Evolutionary conservation across 2,329 filamentous ascomycete species (phyloP).

Genomic region (Coniochaeta sp.): DNA sequence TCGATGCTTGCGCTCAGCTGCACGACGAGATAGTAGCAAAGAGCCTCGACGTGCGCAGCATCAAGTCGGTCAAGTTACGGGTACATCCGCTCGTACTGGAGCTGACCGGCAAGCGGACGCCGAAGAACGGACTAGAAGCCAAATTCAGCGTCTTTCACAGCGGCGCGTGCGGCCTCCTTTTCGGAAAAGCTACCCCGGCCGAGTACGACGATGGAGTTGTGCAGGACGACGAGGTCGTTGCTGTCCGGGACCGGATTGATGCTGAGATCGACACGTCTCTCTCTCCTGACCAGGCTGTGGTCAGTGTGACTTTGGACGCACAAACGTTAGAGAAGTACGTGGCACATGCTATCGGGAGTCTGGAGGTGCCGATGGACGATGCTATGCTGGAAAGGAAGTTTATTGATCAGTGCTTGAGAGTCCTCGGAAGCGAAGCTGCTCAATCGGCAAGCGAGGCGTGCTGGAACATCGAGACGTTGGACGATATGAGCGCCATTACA

Average conservation of each 20-base stretch:
- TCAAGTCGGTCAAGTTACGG: conserved; percentile 30
- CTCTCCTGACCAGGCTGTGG: conserved; percentile 1
- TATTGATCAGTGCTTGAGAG: not conserved
- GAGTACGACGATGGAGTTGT: conserved; percentile 37
- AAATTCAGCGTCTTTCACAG: conserved; percentile 52
- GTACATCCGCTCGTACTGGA: conserved; percentile 42
- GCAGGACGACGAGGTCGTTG: conserved; percentile 27
- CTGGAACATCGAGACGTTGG: not conserved
- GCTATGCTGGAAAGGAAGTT: conserved; percentile 5
- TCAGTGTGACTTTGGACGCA: conserved; percentile 3
- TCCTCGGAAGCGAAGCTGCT: not conserved
- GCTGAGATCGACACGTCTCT: not conserved
- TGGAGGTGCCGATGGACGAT: conserved; percentile 4
- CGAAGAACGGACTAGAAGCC: conserved; percentile 39
- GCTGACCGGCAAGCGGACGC: conserved; percentile 41
- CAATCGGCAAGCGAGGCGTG: not conserved
- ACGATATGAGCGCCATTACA: not conserved
- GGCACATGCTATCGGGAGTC: conserved; percentile 3
- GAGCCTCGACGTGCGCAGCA: conserved; percentile 20
- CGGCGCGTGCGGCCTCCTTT: conserved; percentile 40
- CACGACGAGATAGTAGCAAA: conserved; percentile 26
- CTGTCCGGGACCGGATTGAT: not conserved
- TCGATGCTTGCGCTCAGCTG: conserved; percentile 42
- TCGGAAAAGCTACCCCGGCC: conserved; percentile 41
- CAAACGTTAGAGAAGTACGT: not conserved